phyloP scores from a whole-genome alignment of 352 stramenopile genomes.

The Globisporangium uncinulatum region DNA sequence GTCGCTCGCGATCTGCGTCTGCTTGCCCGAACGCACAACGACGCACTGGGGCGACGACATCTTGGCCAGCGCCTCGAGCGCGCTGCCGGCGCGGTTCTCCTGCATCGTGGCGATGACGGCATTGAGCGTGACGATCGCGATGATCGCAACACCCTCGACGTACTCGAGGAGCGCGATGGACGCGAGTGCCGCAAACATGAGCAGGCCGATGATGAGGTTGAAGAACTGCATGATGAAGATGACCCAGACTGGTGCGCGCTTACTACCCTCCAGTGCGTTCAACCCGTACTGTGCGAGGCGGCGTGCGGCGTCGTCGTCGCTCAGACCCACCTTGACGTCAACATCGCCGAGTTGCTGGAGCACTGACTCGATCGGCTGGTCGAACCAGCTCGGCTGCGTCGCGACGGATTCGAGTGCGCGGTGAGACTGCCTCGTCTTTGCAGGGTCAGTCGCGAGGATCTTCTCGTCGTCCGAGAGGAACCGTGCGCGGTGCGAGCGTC shows the following conservation, averaged over 20 bases:
- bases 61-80: conserved; percentile 31
- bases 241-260: conserved; percentile 25
- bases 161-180: conserved; percentile 30
- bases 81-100: conserved; percentile 35
- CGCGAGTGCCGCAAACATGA: conserved; percentile 28
- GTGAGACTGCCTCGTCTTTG: conserved; percentile 33
- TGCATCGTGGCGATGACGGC: conserved; percentile 31
- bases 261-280: conserved; percentile 9
- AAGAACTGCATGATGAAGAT: conserved; percentile 48
- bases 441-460: conserved; percentile 22
- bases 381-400: conserved; percentile 22
- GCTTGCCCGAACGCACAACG: conserved; percentile 29
- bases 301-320: conserved; percentile 19
- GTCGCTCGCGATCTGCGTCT: conserved; percentile 29
- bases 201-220: conserved; percentile 40
- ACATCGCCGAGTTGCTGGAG: conserved; percentile 25
- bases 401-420: conserved; percentile 27
- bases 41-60: conserved; percentile 31
- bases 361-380: conserved; percentile 19
- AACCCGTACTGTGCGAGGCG: conserved; percentile 15
- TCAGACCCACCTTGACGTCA: conserved; percentile 19
- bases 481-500: conserved; percentile 17
- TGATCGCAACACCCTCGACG: conserved; percentile 36
- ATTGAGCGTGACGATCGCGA: conserved; percentile 43
- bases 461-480: conserved; percentile 34